phyloP scores from a whole-genome alignment of 1,284 basidiomycete genomes.

The Rhodotorula sp. region DNA sequence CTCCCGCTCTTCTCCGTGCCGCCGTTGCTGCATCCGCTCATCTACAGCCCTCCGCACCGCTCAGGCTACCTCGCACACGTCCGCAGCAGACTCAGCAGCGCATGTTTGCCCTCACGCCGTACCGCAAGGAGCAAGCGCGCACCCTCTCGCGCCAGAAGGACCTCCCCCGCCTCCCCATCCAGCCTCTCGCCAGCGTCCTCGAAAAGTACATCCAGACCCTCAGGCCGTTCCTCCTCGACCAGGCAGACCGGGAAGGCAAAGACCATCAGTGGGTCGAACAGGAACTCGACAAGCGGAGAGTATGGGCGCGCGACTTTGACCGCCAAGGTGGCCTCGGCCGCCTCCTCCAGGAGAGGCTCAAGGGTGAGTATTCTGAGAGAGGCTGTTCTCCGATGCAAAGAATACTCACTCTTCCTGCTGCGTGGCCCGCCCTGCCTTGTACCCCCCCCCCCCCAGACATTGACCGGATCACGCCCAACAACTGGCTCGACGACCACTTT shows the following conservation, averaged over 20 bases:
- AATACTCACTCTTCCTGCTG: constrained; percentile 6
- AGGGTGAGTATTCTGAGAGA: constrained; percentile 55
- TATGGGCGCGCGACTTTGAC: constrained; percentile 71
- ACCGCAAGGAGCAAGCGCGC: constrained; percentile 48
- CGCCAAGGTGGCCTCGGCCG: constrained; percentile 62
- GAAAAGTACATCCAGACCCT: constrained; percentile 76
- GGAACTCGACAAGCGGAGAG: constrained; percentile 62
- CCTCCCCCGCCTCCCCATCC: constrained; percentile 76
- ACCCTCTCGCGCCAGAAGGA: constrained; percentile 49
- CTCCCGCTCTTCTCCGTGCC: not conserved
- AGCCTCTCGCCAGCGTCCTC: constrained; percentile 71
- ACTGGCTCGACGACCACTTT: constrained; percentile 94
- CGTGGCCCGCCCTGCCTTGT: not conserved
- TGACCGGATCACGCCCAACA: constrained; percentile 78
- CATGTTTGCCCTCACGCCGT: constrained; percentile 51
- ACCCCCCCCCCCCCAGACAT: constrained; percentile 59
- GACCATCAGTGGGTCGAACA: constrained; percentile 59
- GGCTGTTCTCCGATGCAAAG: not conserved
- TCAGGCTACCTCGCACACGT: not conserved
- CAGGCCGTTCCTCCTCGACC: constrained; percentile 73
- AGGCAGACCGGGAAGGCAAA: constrained; percentile 55
- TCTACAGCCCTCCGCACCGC: not conserved
- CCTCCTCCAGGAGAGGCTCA: constrained; percentile 72
- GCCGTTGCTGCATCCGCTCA: not conserved
- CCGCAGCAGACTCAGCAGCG: constrained; percentile 3